Evolutionary conservation across 2,329 filamentous ascomycete genomes (phyloP).

Genomic region (Thielaviopsis cerberus): DNA sequence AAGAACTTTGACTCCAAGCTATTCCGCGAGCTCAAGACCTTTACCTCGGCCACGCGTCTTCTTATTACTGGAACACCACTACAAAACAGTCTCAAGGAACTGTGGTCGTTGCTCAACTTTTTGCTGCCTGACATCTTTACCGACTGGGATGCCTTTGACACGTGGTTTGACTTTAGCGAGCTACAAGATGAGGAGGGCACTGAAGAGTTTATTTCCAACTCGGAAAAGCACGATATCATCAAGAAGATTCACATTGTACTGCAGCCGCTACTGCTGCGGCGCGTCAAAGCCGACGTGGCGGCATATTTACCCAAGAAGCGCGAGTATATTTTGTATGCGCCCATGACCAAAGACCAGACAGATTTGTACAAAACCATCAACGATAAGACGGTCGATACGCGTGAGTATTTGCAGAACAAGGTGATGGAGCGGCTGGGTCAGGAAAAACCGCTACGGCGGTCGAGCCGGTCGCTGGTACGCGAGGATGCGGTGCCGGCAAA

Average conservation of each 20-base stretch:
- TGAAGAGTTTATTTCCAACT: slow-evolving; percentile 60
- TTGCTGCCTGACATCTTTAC: slow-evolving; percentile 83
- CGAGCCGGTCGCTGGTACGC: neutral
- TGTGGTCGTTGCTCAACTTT: slow-evolving; percentile 92
- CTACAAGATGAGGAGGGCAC: slow-evolving; percentile 67
- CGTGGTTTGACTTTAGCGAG: slow-evolving; percentile 93
- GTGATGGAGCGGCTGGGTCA: slow-evolving; percentile 43
- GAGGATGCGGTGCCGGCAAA: neutral
- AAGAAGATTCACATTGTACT: slow-evolving; percentile 81
- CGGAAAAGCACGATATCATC: slow-evolving; percentile 33
- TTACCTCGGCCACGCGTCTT: slow-evolving; percentile 74
- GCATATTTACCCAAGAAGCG: slow-evolving; percentile 84
- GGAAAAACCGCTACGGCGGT: slow-evolving; percentile 1
- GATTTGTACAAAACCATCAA: slow-evolving; percentile 60
- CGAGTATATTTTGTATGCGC: slow-evolving; percentile 88
- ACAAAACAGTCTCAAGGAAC: slow-evolving; percentile 84
- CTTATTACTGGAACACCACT: slow-evolving; percentile 88
- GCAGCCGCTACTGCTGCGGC: slow-evolving; percentile 72
- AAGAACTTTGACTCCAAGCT: slow-evolving; percentile 92
- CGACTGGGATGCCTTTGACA: slow-evolving; percentile 79
- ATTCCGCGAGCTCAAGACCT: slow-evolving; percentile 73
- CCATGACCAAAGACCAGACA: slow-evolving; percentile 75
- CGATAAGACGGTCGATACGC: slow-evolving; percentile 38
- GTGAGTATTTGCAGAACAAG: slow-evolving; percentile 69
- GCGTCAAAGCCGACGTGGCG: slow-evolving; percentile 87